A percentile compares a stretch with the other conserved stretches of the same genome.
Evolutionary conservation across 2,329 filamentous ascomycete genomes (phyloP).

Genomic region (Cladosporium sp.): DNA sequence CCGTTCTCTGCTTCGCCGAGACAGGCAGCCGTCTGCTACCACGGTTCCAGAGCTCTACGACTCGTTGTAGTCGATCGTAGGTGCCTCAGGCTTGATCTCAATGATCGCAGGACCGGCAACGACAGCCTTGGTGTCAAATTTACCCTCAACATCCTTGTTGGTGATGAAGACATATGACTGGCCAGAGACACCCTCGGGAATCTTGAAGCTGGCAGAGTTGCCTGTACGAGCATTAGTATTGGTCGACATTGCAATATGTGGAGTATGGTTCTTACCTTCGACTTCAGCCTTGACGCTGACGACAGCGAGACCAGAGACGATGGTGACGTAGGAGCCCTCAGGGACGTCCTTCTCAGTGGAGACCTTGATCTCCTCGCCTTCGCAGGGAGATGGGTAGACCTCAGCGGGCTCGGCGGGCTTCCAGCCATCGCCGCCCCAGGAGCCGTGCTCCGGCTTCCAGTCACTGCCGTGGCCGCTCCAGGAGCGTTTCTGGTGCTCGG

Average conservation of each 20-base stretch:
- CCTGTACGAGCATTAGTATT: neutral
- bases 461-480: neutral
- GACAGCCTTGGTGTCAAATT: conserved; percentile 20
- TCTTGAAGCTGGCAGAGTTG: neutral
- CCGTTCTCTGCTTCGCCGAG: neutral
- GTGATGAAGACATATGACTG: conserved; percentile 28
- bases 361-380: conserved; percentile 17
- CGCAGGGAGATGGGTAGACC: conserved; percentile 6
- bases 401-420: neutral
- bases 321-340: conserved; percentile 21
- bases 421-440: too few species aligned
- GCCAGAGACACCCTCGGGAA: conserved; percentile 20
- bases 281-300: conserved; percentile 21
- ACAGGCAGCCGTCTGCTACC: neutral
- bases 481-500: neutral
- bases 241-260: neutral
- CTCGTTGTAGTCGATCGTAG: conserved; percentile 18
- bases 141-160: conserved; percentile 22
- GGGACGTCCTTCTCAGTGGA: conserved; percentile 19
- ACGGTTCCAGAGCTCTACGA: neutral
- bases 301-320: conserved; percentile 24
- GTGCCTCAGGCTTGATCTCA: conserved; percentile 22
- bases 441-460: neutral
- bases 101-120: conserved; percentile 24
- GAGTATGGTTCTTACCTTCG: conserved; percentile 9